Evolutionary conservation across 2,329 filamentous ascomycete genomes (phyloP).

Genomic region (Apiospora koreana): DNA sequence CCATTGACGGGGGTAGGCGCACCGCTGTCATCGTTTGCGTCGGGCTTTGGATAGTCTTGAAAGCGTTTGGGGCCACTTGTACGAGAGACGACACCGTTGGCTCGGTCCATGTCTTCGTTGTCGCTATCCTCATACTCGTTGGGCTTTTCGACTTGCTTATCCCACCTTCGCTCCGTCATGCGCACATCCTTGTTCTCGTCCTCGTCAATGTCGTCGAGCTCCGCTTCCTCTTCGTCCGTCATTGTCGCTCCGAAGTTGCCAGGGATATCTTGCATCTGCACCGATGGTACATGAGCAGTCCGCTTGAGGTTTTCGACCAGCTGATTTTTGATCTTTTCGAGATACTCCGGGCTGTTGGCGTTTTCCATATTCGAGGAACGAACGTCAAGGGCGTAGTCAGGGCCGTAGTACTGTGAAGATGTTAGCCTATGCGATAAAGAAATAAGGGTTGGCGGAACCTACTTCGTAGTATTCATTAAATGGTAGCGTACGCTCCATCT

Average conservation of each 20-base stretch:
- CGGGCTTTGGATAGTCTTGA: constrained; percentile 50
- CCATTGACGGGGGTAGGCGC: constrained; percentile 39
- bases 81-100: constrained; percentile 70
- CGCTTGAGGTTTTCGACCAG: constrained; percentile 86
- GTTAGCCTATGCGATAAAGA: not conserved
- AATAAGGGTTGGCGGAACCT: constrained; percentile 49
- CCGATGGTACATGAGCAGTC: constrained; percentile 82
- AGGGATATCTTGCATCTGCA: constrained; percentile 82
- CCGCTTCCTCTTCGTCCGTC: constrained; percentile 67
- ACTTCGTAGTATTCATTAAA: constrained; percentile 95
- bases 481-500: constrained; percentile 80
- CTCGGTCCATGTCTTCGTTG: constrained; percentile 76
- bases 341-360: constrained; percentile 79
- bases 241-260: constrained; percentile 62
- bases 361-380: constrained; percentile 89
- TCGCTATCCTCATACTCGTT: constrained; percentile 88
- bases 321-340: constrained; percentile 78
- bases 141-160: constrained; percentile 73
- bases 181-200: constrained; percentile 85
- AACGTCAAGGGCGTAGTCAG: constrained; percentile 88
- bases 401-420: constrained; percentile 76
- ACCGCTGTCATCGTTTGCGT: constrained; percentile 43
- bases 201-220: constrained; percentile 72
- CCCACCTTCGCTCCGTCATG: constrained; percentile 79
- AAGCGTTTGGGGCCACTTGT: constrained; percentile 49